Percentiles rank a stretch among this genome's conserved stretches.
These are phyloP conservation scores for Colletotrichum salicis DNA, from an alignment of 2,329 filamentous ascomycete genomes.

Conservation along the genomic window DNA sequence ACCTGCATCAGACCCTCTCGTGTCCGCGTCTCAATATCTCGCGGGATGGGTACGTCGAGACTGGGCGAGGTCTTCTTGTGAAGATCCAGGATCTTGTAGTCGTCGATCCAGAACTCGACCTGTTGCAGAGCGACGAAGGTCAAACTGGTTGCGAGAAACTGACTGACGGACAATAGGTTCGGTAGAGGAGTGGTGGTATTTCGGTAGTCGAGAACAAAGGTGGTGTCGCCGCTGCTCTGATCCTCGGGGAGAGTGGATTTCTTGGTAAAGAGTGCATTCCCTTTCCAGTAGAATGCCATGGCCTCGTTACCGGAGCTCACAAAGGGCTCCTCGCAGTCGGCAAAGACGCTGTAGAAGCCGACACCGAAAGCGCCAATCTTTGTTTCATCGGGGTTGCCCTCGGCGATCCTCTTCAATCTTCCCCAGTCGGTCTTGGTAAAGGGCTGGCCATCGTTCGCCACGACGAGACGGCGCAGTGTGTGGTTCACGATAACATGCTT, in stretches of 20 bases:
- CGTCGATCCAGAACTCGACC: slow-evolving; percentile 91
- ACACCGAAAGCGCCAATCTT: slow-evolving; percentile 99
- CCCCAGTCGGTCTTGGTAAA: slow-evolving; percentile 95
- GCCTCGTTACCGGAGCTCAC: slow-evolving; percentile 91
- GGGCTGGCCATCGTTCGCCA: slow-evolving; percentile 89
- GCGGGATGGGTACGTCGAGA: slow-evolving; percentile 76
- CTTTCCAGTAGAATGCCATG: slow-evolving; percentile 99
- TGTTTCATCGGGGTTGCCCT: slow-evolving; percentile 97
- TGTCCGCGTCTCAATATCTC: slow-evolving; percentile 83
- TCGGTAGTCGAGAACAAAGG: slow-evolving; percentile 94
- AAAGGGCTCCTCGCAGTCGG: slow-evolving; percentile 97
- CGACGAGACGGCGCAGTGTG: slow-evolving; percentile 86
- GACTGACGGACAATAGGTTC: slow-evolving; percentile 84
- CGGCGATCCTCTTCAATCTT: slow-evolving; percentile 94
- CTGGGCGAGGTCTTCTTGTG: slow-evolving; percentile 88
- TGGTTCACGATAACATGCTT: slow-evolving; percentile 88
- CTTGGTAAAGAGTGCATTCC: slow-evolving; percentile 94
- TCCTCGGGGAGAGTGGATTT: slow-evolving; percentile 78
- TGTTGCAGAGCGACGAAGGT: slow-evolving; percentile 91
- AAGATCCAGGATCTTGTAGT: slow-evolving; percentile 81
- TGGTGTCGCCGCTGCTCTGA: slow-evolving; percentile 77
- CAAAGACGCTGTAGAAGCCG: slow-evolving; percentile 98
- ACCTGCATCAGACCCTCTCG: slow-evolving; percentile 91
- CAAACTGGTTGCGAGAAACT: slow-evolving; percentile 93
- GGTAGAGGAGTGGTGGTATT: slow-evolving; percentile 89